Conservation (phyloP, 2,329 filamentous ascomycete species). For the Calonectria crousiana region DNA sequence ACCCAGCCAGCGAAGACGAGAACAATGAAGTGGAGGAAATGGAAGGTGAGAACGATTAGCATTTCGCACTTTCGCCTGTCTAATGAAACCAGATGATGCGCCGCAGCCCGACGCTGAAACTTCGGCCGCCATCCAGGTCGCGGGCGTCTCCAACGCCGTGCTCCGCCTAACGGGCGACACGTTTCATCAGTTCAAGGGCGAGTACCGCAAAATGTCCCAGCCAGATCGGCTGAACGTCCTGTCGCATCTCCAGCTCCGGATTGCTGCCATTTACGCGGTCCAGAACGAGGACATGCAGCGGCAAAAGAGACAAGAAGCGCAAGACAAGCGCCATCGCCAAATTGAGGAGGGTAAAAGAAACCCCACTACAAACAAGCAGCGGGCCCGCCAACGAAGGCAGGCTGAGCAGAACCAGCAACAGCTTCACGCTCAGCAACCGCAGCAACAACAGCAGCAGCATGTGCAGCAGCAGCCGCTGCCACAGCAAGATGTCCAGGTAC, state of each 20-base stretch:
- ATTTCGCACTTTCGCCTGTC: constrained; percentile 24
- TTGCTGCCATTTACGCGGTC: constrained; percentile 59
- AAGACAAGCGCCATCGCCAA: constrained; percentile 53
- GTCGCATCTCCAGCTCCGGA: constrained; percentile 55
- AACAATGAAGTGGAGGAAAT: constrained; percentile 44
- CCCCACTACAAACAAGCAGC: constrained; percentile 40
- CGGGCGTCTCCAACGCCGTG: constrained; percentile 53
- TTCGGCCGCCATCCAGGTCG: constrained; percentile 52
- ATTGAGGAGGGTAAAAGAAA: constrained; percentile 50
- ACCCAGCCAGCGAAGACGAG: constrained; percentile 50
- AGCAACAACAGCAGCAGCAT: constrained; percentile 37
- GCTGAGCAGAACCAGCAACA: constrained; percentile 43
- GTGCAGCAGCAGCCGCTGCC: constrained; percentile 43
- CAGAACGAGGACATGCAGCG: constrained; percentile 59
- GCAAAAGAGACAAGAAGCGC: constrained; percentile 52
- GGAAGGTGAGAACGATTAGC: constrained; percentile 34
- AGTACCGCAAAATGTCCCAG: constrained; percentile 58
- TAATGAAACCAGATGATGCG: constrained; percentile 42
- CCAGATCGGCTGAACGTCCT: constrained; percentile 54
- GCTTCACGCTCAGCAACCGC: constrained; percentile 38
- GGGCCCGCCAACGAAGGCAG: constrained; percentile 42
- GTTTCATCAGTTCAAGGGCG: constrained; percentile 58
- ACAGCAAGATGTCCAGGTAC: constrained; percentile 36
- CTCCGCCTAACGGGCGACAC: constrained; percentile 58
- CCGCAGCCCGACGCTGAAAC: constrained; percentile 53